Conservation (phyloP, 768 basidiomycete genomes). For the Mycena capillaripes region DNA sequence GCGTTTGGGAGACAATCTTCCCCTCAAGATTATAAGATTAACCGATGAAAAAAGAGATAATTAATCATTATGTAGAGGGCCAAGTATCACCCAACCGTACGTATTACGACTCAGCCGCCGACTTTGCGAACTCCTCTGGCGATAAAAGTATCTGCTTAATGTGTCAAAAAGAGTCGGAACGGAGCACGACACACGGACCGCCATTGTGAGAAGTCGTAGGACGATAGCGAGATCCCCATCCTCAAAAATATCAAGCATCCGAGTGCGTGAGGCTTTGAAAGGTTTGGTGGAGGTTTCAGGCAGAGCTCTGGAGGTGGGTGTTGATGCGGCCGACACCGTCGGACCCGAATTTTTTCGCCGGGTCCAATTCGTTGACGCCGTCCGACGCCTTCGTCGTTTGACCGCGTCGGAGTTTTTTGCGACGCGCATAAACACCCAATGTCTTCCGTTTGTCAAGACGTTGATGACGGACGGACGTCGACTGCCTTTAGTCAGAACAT, state of each 20-base stretch:
- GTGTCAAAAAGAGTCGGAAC: not conserved
- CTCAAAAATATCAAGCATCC: not conserved
- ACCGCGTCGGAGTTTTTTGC: not conserved
- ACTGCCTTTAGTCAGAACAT: not conserved
- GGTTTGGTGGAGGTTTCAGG: too few relatives aligned
- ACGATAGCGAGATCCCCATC: conserved; percentile 2
- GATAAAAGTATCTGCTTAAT: not conserved
- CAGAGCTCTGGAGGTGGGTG: too few relatives aligned
- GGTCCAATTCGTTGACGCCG: too few relatives aligned
- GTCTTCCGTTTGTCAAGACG: not conserved
- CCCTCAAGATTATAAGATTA: too few relatives aligned
- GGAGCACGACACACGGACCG: not conserved
- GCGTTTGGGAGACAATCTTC: too few relatives aligned
- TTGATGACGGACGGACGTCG: not conserved
- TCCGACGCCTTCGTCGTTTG: too few relatives aligned
- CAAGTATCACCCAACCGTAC: too few relatives aligned
- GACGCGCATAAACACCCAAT: not conserved
- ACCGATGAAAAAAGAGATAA: too few relatives aligned
- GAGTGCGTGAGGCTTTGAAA: not conserved
- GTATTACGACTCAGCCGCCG: too few relatives aligned
- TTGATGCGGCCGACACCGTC: too few relatives aligned
- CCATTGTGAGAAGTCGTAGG: not conserved
- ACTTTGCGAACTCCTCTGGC: not conserved
- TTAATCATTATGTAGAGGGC: too few relatives aligned
- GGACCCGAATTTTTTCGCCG: too few relatives aligned